These are phyloP conservation scores for Urochloa ruziziensis DNA, from an alignment of 176 grass and related monocot species.

Conservation along the genomic window DNA sequence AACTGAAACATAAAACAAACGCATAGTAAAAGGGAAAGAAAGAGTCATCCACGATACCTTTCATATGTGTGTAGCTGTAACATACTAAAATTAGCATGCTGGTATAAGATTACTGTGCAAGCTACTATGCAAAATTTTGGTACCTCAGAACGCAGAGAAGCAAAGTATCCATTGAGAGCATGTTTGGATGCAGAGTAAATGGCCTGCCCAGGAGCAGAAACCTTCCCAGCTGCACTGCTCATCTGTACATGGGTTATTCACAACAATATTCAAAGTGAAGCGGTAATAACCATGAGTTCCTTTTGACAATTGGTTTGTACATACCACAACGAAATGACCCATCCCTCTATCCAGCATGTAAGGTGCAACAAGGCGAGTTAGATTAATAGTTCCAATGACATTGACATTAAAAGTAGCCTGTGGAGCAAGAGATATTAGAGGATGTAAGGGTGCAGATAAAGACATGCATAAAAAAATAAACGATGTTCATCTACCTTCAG, in stretches of 20 bases:
- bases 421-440: slow-evolving; percentile 18
- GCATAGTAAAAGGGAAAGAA: background rate
- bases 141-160: slow-evolving; percentile 86
- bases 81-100: background rate
- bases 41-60: background rate
- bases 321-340: slow-evolving; percentile 98
- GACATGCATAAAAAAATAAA: slow-evolving; percentile 22
- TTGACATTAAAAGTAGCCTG: slow-evolving; percentile 77
- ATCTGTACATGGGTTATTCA: slow-evolving; percentile 55
- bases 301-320: background rate
- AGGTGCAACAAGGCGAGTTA: slow-evolving; percentile 79
- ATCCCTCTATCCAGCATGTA: slow-evolving; percentile 93
- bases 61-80: background rate
- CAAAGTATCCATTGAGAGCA: slow-evolving; percentile 96
- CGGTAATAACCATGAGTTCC: background rate
- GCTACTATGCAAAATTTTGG: background rate
- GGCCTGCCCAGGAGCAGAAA: slow-evolving; percentile 81
- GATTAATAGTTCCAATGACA: slow-evolving; percentile 77
- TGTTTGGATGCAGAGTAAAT: slow-evolving; percentile 92
- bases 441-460: slow-evolving; percentile 17
- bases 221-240: slow-evolving; percentile 97
- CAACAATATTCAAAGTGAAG: slow-evolving; percentile 20
- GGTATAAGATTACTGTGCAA: background rate
- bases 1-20: slow-evolving; percentile 50
- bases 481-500: slow-evolving; percentile 48